These are phyloP conservation scores for Penicillium arizonense DNA, from an alignment of 495 filamentous ascomycete species.

Conservation along the genomic window DNA sequence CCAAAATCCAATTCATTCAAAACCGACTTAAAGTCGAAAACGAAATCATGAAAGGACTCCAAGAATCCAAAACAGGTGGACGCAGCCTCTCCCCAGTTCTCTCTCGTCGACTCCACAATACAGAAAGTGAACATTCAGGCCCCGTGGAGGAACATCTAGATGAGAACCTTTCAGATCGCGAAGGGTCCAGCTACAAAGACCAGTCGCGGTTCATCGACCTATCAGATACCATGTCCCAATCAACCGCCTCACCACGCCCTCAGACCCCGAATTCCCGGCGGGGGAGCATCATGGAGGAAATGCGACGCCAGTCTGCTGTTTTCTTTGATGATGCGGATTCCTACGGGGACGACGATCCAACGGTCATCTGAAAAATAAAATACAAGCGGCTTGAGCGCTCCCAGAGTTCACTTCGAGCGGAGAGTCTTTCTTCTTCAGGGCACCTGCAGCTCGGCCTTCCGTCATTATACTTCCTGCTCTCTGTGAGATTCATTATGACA, in stretches of 20 bases:
- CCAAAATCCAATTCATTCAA: slow-evolving; percentile 84
- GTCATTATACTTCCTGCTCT: slow-evolving; percentile 11
- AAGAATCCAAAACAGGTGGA: slow-evolving; percentile 38
- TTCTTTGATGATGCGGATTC: slow-evolving; percentile 59
- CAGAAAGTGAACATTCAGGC: slow-evolving; percentile 20
- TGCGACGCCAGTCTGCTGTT: slow-evolving; percentile 58
- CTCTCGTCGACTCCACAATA: slow-evolving; percentile 21
- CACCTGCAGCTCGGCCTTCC: slow-evolving; percentile 18
- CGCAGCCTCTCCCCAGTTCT: slow-evolving; percentile 27
- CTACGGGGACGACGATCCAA: slow-evolving; percentile 30
- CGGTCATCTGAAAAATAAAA: slow-evolving; percentile 16
- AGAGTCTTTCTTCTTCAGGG: slow-evolving; percentile 11
- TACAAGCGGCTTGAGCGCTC: slow-evolving; percentile 17
- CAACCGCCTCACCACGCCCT: slow-evolving; percentile 24
- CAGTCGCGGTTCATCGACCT: slow-evolving; percentile 21
- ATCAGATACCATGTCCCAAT: slow-evolving; percentile 30
- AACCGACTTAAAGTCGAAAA: slow-evolving; percentile 84
- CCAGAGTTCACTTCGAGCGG: slow-evolving; percentile 5
- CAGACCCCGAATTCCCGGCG: slow-evolving; percentile 25
- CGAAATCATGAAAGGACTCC: slow-evolving; percentile 71
- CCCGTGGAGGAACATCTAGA: slow-evolving; percentile 29
- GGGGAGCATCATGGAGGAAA: slow-evolving; percentile 56
- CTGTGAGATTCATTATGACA: slow-evolving; percentile 18
- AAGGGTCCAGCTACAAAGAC: slow-evolving; percentile 19
- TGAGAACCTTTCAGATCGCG: slow-evolving; percentile 31